These are phyloP conservation scores for Nicotiana benthamiana DNA, from an alignment of 257 asterid species.

Conservation along the genomic window DNA sequence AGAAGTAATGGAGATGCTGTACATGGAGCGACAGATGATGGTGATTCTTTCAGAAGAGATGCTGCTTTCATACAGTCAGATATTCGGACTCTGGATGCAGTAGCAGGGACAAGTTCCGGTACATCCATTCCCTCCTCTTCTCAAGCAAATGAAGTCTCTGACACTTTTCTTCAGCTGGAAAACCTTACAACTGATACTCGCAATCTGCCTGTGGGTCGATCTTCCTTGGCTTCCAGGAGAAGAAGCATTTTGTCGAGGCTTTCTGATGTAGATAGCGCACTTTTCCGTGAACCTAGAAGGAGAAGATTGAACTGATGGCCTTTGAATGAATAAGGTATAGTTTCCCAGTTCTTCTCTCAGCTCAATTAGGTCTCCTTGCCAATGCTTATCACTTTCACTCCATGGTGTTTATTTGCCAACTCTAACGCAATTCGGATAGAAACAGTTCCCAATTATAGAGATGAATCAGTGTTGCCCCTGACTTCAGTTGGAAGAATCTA, in stretches of 20 bases:
- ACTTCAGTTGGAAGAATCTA: background rate
- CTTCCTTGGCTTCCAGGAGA: conserved; percentile 24
- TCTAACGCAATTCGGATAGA: background rate
- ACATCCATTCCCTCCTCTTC: conserved; percentile 33
- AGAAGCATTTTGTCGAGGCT: conserved; percentile 16
- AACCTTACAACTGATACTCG: conserved; percentile 18
- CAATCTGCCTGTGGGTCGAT: conserved; percentile 4
- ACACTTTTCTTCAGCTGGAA: conserved; percentile 16
- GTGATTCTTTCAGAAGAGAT: conserved; percentile 27
- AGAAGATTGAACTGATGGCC: conserved; percentile 22
- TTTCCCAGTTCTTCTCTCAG: background rate
- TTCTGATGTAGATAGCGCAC: conserved; percentile 10
- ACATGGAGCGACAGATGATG: conserved; percentile 24
- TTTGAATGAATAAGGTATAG: background rate
- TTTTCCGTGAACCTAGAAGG: conserved; percentile 23
- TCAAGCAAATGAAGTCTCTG: conserved; percentile 28
- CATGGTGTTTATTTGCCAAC: background rate
- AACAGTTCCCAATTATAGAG: background rate
- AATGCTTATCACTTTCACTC: background rate
- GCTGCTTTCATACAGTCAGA: conserved; percentile 23
- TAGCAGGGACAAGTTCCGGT: conserved; percentile 20
- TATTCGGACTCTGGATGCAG: conserved; percentile 26
- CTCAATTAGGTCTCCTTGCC: background rate
- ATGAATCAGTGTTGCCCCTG: background rate
- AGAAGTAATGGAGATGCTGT: conserved; percentile 24